Evolutionary conservation across 2,329 filamentous ascomycete genomes (phyloP), one percentile per base, ranked within the genome.

Genomic region (Arthrobotrys musiformis): DNA sequence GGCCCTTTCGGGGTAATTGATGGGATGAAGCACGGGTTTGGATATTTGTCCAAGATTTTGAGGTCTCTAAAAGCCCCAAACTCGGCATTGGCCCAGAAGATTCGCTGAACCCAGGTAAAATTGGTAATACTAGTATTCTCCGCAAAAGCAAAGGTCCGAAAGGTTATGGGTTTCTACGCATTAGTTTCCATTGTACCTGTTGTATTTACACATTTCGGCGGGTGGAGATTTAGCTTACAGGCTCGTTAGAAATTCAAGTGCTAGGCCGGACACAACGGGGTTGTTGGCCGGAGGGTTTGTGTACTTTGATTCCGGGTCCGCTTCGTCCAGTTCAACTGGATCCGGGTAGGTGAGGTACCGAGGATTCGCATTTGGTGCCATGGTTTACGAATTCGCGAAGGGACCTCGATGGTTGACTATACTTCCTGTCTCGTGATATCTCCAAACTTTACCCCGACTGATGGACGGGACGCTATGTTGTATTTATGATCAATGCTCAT

Each of bases 11-110:
- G 86, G 0, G 86, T 80, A 3, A 87, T 82, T 1, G 85, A 84
- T 0, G 86, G 86, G 26, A 86, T 85, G 76, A 84, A 87, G 52
- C 84, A 82, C 37, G 73, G 1, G 85, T 85, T 78, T 85, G 58
- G 44, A 17, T 83, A 87, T 61, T 87, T 84, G 56, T 88, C 84
- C 30, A 93, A 84, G 19, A 86, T 82, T 24, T 85, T 84, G 70
- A 89, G 86, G 37, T 86, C 84, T 54, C 88, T 87, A 44, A 92
- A 84, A 3, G 84, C 83, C 54, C 84, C 84, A 81, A 93, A 92
- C 28, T 87, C 83, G 56, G 91, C 90, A 84, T 93, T 93, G 58
- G 84, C 85, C 90, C 91, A 96, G 78, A 94, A 86, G 52, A 88
- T 83, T 69, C 86, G 87, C 75, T 92, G 90, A 7, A 94, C 78